These are phyloP conservation scores for Heliamphora exappendiculata DNA, from an alignment of 148 eudicot genomes.

Conservation along the genomic window DNA sequence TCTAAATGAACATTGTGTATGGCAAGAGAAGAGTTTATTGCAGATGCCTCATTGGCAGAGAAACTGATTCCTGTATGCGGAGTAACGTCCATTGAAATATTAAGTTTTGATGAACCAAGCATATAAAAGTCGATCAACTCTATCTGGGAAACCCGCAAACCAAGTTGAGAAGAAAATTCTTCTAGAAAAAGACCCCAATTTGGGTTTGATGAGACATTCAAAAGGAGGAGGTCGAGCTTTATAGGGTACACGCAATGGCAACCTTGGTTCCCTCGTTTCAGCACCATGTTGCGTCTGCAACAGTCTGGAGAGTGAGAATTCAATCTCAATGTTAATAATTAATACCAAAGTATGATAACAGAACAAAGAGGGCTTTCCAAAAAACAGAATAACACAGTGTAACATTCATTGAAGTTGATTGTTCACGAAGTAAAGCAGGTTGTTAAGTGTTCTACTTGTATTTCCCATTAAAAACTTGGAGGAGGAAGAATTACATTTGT, in stretches of 20 bases:
- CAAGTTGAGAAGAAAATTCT: constrained; percentile 66
- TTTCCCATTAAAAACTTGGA: background rate
- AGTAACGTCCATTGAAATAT: constrained; percentile 90
- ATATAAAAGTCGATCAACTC: constrained; percentile 77
- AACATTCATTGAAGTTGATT: background rate
- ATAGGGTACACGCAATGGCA: constrained; percentile 95
- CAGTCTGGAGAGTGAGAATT: constrained; percentile 51
- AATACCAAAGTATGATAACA: background rate
- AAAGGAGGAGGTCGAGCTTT: constrained; percentile 77
- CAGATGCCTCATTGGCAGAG: constrained; percentile 50
- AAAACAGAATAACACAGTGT: background rate
- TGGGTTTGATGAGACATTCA: constrained; percentile 67
- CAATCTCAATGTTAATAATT: background rate
- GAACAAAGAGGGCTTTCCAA: background rate
- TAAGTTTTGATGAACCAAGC: constrained; percentile 55
- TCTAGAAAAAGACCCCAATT: constrained; percentile 67
- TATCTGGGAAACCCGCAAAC: constrained; percentile 63
- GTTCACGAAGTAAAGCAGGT: background rate
- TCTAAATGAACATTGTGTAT: constrained; percentile 64
- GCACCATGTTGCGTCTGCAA: constrained; percentile 82
- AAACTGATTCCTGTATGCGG: constrained; percentile 76
- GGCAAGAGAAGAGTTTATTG: constrained; percentile 60
- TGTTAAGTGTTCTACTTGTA: background rate
- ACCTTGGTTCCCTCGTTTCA: constrained; percentile 56
- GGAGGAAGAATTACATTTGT: background rate